These are phyloP conservation scores for Ophidiomyces ophidiicola DNA, from an alignment of 2,329 filamentous ascomycete genomes.

Conservation along the genomic window DNA sequence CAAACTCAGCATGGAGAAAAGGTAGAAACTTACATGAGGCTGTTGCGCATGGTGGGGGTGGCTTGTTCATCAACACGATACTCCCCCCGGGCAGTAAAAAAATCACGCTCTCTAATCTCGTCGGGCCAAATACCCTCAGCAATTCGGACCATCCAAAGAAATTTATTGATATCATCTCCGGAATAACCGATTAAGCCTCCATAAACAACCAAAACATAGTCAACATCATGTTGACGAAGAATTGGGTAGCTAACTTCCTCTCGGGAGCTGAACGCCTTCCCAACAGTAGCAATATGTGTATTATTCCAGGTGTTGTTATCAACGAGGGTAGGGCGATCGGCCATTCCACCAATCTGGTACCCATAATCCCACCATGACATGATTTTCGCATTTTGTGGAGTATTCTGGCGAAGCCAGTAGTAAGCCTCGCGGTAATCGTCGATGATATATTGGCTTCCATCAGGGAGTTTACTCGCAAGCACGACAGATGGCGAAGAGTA, in stretches of 20 bases:
- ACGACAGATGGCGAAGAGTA: conserved; percentile 98
- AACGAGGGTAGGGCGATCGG: conserved; percentile 87
- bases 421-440: conserved; percentile 99
- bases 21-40: conserved; percentile 69
- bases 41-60: conserved; percentile 96
- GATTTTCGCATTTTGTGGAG: conserved; percentile 84
- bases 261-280: conserved; percentile 94
- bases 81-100: conserved; percentile 86
- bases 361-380: conserved; percentile 99
- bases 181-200: conserved; percentile 93
- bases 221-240: conserved; percentile 95
- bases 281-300: conserved; percentile 96
- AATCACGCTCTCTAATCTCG: conserved; percentile 91
- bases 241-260: conserved; percentile 99
- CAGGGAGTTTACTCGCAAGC: conserved; percentile 77
- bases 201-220: conserved; percentile 96
- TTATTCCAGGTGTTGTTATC: conserved; percentile 99
- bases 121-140: conserved; percentile 99
- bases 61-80: conserved; percentile 90
- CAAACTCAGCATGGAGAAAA: not conserved
- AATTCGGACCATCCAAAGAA: conserved; percentile 99
- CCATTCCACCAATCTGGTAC: conserved; percentile 99
- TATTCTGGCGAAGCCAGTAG: conserved; percentile 98
- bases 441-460: conserved; percentile 95
- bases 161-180: conserved; percentile 99